Percentiles rank a stretch among this genome's conserved stretches.
phyloP scores from a whole-genome alignment of 306 rosid genomes.

The Rubus idaeus region DNA sequence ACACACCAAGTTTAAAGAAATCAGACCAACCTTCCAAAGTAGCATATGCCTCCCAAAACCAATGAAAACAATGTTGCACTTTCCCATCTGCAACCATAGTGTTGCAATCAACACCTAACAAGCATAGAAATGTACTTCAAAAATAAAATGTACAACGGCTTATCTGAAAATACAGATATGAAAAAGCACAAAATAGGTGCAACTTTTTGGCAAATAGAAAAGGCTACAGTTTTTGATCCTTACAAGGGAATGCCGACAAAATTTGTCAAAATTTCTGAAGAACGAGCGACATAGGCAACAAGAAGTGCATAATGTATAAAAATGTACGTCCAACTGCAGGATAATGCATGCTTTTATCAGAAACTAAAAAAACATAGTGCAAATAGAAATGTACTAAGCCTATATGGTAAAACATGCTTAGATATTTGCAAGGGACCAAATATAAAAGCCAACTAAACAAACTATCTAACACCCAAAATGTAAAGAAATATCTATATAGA shows the following conservation, averaged over 20 bases:
- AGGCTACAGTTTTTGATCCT: constrained; percentile 21
- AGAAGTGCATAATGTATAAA: constrained; percentile 81
- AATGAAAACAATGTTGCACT: constrained; percentile 76
- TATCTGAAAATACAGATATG: constrained; percentile 6
- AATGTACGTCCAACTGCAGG: constrained; percentile 89
- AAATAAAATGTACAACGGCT: constrained; percentile 13
- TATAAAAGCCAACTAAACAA: neutral
- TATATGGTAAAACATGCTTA: neutral
- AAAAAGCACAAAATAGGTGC: constrained; percentile 7
- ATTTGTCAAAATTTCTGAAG: constrained; percentile 71
- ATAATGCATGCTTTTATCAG: constrained; percentile 22
- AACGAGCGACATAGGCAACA: constrained; percentile 72
- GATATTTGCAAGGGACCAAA: no score
- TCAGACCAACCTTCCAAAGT: constrained; percentile 64
- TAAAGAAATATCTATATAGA: no score
- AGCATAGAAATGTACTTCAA: constrained; percentile 27
- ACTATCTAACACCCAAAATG: neutral
- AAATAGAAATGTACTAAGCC: constrained; percentile 13
- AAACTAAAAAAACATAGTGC: constrained; percentile 6
- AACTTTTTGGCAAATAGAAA: constrained; percentile 5
- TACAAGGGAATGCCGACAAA: constrained; percentile 69
- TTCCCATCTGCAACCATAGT: constrained; percentile 74
- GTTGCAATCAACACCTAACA: constrained; percentile 46
- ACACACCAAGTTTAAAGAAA: constrained; percentile 16
- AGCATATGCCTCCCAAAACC: constrained; percentile 71